phyloP scores from a whole-genome alignment of 805 yeast genomes.

The Blastobotrys mokoenaii region DNA sequence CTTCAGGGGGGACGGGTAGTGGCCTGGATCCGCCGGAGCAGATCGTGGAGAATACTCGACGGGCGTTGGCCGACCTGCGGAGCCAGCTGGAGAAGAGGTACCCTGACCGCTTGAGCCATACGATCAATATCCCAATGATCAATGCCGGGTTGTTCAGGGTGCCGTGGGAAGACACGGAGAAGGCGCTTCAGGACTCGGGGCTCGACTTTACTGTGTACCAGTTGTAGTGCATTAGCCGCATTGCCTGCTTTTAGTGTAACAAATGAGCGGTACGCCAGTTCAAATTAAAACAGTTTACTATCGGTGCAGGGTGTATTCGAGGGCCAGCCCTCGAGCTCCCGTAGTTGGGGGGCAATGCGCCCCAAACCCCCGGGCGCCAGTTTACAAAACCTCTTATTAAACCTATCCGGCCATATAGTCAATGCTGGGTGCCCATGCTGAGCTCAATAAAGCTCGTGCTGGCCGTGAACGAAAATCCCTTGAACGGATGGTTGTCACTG shows the following conservation, averaged over 20 bases:
- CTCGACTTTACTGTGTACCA: conserved; percentile 41
- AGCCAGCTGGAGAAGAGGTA: conserved; percentile 27
- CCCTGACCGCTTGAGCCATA: conserved; percentile 13
- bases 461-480: conserved; percentile 33
- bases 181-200: conserved; percentile 32
- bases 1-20: conserved; percentile 47
- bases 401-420: neutral
- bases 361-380: too few species aligned
- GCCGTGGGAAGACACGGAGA: conserved; percentile 68
- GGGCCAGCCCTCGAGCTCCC: too few species aligned
- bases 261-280: too few species aligned
- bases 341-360: too few species aligned
- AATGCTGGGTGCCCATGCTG: neutral
- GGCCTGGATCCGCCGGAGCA: conserved; percentile 34
- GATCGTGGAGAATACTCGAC: conserved; percentile 44
- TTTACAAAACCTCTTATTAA: too few species aligned
- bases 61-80: conserved; percentile 41
- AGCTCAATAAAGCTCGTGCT: conserved; percentile 29
- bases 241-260: neutral
- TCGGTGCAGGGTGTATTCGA: too few species aligned
- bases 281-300: too few species aligned
- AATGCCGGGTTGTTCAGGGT: conserved; percentile 75
- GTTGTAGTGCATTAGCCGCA: conserved; percentile 20
- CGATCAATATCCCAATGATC: conserved; percentile 62
- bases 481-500: conserved; percentile 12